Evolutionary conservation across 345 rosid species (phyloP).

Genomic region (Noccaea bulbosa): DNA sequence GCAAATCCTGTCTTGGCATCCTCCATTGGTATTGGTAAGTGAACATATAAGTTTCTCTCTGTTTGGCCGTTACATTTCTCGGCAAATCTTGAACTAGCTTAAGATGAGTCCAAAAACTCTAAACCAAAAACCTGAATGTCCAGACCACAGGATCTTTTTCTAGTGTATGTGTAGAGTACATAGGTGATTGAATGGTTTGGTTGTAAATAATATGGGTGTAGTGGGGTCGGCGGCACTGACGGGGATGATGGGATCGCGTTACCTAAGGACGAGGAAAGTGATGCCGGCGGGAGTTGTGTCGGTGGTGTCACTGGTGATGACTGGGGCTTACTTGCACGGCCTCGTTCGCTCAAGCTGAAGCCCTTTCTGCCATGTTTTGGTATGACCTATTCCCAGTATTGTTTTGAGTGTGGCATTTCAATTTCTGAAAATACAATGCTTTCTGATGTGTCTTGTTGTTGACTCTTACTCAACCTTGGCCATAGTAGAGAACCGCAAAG

Average conservation of each 20-base stretch:
- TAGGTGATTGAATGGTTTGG: slow-evolving; percentile 7
- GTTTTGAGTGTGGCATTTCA: slow-evolving; percentile 1
- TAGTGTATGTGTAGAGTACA: not conserved
- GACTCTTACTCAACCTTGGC: no score
- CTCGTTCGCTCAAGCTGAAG: slow-evolving; percentile 53
- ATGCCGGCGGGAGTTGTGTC: slow-evolving; percentile 92
- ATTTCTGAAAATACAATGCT: not conserved
- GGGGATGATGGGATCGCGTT: slow-evolving; percentile 86
- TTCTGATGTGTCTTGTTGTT: not conserved
- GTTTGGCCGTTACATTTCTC: not conserved
- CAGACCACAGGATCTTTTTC: not conserved
- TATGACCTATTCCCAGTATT: not conserved
- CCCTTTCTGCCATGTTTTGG: not conserved
- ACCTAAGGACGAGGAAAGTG: slow-evolving; percentile 71
- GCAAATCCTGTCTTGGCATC: slow-evolving; percentile 75
- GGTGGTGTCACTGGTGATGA: slow-evolving; percentile 72
- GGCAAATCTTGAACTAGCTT: not conserved
- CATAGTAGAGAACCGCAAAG: no score
- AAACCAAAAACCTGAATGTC: not conserved
- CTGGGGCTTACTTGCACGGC: slow-evolving; percentile 85
- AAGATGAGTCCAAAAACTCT: no score
- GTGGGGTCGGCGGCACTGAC: slow-evolving; percentile 72
- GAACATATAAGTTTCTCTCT: not conserved
- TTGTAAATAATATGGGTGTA: slow-evolving; percentile 36
- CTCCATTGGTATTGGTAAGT: slow-evolving; percentile 80